A percentile compares a stretch with the other conserved stretches of the same genome.
Evolutionary conservation across 495 filamentous ascomycete genomes (phyloP).

Genomic region (Cercophora samala): DNA sequence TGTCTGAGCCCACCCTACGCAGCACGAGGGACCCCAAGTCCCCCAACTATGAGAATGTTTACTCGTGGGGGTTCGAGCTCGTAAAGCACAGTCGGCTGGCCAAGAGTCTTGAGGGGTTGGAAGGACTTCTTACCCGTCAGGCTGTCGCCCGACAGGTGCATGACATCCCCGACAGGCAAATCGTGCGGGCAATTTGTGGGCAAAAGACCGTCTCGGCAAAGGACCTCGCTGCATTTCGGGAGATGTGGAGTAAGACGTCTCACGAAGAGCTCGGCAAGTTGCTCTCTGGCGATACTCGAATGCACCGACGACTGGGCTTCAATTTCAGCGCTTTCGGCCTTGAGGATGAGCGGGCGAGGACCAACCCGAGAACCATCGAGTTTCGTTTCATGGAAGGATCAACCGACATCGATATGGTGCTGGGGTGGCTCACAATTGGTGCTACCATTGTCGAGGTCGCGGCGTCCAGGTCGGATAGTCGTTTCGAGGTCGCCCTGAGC

Average conservation of each 20-base stretch:
- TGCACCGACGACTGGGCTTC: conserved; percentile 32
- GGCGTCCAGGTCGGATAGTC: conserved; percentile 14
- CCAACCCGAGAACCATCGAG: conserved; percentile 32
- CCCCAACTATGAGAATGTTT: conserved; percentile 31
- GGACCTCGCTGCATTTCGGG: conserved; percentile 19
- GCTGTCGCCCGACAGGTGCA: neutral
- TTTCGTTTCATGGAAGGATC: conserved; percentile 39
- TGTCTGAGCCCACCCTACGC: conserved; percentile 29
- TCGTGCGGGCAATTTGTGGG: conserved; percentile 6
- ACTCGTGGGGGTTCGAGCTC: conserved; percentile 34
- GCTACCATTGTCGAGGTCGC: conserved; percentile 25
- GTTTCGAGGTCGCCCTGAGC: conserved; percentile 19
- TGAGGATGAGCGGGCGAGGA: conserved; percentile 32
- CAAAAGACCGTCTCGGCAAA: neutral
- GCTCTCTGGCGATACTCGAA: conserved; percentile 26
- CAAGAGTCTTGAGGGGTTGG: neutral
- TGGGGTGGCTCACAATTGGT: conserved; percentile 32
- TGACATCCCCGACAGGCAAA: conserved; percentile 17
- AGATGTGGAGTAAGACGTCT: conserved; percentile 26
- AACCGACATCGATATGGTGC: conserved; percentile 17
- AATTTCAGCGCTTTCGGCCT: conserved; percentile 37
- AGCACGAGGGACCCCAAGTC: conserved; percentile 34
- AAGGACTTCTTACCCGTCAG: neutral
- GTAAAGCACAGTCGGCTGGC: conserved; percentile 28
- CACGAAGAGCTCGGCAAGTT: conserved; percentile 27